Percentiles rank a stretch among this genome's conserved stretches.
Evolutionary conservation across 371 early-diverging fungal species (phyloP).

Genomic region (Umbelopsis sp.): DNA sequence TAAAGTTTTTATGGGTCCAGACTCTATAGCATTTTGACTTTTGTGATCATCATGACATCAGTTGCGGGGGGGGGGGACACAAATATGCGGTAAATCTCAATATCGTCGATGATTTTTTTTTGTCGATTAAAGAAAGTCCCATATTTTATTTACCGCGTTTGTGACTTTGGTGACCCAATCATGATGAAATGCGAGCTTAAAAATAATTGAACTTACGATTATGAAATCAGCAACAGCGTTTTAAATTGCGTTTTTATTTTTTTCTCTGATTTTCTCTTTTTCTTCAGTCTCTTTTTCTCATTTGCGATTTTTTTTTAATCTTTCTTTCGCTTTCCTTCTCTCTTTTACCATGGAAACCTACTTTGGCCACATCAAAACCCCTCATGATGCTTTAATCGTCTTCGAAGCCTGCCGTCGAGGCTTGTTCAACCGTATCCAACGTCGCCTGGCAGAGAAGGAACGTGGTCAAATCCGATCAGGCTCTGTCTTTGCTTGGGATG

Average conservation of each 20-base stretch:
- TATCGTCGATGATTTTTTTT: not conserved
- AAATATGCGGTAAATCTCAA: not conserved
- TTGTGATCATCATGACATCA: constrained; percentile 19
- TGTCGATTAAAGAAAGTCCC: not conserved
- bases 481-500: constrained; percentile 87
- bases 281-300: constrained; percentile 17
- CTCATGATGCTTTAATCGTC: constrained; percentile 82
- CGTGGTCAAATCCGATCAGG: constrained; percentile 70
- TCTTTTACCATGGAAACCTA: constrained; percentile 45
- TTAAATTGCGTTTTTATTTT: not conserved
- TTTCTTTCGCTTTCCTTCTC: constrained; percentile 4
- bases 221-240: not conserved
- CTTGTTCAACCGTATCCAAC: constrained; percentile 66
- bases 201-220: not conserved
- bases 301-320: constrained; percentile 17
- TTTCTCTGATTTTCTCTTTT: constrained; percentile 14
- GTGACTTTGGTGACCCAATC: constrained; percentile 7
- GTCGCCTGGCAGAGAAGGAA: constrained; percentile 74
- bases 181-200: constrained; percentile 14
- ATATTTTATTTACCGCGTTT: constrained; percentile 1
- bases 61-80: not conserved
- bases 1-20: constrained; percentile 3
- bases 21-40: constrained; percentile 16
- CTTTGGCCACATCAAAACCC: constrained; percentile 73
- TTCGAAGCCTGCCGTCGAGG: constrained; percentile 82